phyloP scores from a whole-genome alignment of 2,329 filamentous ascomycete species.

The Fusarium veterinarium region DNA sequence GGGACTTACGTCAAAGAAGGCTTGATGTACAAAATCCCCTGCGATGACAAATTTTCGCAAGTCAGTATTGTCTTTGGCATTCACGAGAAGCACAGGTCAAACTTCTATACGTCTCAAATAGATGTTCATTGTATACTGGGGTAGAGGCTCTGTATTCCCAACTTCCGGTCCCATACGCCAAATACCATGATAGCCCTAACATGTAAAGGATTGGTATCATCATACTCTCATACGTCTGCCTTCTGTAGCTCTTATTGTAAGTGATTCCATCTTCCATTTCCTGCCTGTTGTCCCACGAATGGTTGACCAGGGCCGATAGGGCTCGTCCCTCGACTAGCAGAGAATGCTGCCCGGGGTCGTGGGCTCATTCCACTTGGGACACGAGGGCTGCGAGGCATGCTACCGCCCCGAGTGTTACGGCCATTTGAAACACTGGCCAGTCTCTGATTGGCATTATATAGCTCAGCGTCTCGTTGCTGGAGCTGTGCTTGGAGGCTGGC shows the following conservation, averaged over 20 bases:
- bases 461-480: conserved; percentile 63
- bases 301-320: conserved; percentile 56
- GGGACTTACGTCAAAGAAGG: background rate
- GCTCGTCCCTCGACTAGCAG: conserved; percentile 63
- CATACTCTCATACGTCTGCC: background rate
- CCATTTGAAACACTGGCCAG: conserved; percentile 59
- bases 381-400: conserved; percentile 69
- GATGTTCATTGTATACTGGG: background rate
- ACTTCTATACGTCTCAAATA: background rate
- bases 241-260: conserved; percentile 52
- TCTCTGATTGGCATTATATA: conserved; percentile 61
- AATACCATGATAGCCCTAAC: conserved; percentile 10
- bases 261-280: conserved; percentile 57
- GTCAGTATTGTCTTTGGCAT: background rate
- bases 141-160: background rate
- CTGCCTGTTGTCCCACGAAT: conserved; percentile 53
- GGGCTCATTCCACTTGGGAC: conserved; percentile 64
- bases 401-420: conserved; percentile 66
- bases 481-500: conserved; percentile 56
- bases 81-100: background rate
- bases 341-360: conserved; percentile 47
- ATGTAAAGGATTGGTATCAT: conserved; percentile 12
- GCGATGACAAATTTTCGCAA: background rate
- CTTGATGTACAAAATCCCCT: background rate
- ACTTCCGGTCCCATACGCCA: conserved; percentile 4